Percentiles rank a stretch among this genome's conserved stretches.
Conservation (phyloP, 2,329 filamentous ascomycete genomes). For the Epichloe aotearoae region DNA sequence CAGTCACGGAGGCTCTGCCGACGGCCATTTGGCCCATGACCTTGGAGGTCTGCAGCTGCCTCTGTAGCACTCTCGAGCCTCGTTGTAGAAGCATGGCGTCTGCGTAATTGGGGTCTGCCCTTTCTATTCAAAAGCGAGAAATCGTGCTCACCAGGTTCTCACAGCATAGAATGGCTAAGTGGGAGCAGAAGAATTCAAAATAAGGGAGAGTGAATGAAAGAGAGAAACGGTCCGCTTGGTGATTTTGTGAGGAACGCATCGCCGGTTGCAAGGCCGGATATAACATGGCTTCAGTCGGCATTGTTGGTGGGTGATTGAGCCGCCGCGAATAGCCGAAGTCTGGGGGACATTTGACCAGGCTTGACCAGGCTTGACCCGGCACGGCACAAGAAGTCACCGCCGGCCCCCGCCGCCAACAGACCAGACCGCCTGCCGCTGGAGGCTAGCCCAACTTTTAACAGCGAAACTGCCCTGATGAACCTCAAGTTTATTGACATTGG, state of each 20-base stretch:
- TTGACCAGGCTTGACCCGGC: not conserved
- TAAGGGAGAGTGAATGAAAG: not conserved
- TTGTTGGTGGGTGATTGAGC: conserved; percentile 17
- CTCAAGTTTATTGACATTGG: not conserved
- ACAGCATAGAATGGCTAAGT: too few species aligned
- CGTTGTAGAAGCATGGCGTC: conserved; percentile 41
- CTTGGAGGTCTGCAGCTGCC: conserved; percentile 36
- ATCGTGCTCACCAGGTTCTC: too few species aligned
- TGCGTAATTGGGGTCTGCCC: not conserved
- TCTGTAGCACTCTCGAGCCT: conserved; percentile 34
- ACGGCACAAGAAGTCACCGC: too few species aligned
- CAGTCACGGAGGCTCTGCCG: conserved; percentile 16
- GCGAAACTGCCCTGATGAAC: not conserved
- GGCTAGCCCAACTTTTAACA: not conserved
- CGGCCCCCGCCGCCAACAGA: too few species aligned
- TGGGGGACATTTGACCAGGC: not conserved
- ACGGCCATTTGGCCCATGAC: conserved; percentile 23
- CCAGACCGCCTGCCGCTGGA: not conserved
- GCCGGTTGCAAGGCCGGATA: conserved; percentile 1
- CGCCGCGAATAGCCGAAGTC: conserved; percentile 25
- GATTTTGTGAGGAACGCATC: not conserved
- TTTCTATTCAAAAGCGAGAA: not conserved
- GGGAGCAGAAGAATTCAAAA: not conserved
- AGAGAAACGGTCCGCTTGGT: not conserved
- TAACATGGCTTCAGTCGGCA: conserved; percentile 21